These are phyloP conservation scores for Parachlorella kessleri DNA, from an alignment of 139 green algal species.

Conservation along the genomic window DNA sequence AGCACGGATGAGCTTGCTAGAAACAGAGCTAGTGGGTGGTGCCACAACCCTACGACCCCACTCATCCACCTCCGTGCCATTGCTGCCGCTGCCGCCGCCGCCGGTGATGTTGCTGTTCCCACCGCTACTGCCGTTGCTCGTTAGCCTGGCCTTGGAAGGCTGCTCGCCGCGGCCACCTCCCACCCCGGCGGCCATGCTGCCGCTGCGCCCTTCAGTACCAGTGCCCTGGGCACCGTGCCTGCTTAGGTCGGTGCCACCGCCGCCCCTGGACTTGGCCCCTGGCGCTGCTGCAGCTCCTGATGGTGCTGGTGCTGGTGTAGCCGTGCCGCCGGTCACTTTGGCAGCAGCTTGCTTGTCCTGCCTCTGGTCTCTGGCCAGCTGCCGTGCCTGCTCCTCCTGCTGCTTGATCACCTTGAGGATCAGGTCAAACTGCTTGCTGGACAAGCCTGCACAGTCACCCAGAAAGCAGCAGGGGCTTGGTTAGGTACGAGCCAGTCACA, in stretches of 20 bases:
- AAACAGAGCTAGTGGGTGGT: too few species aligned
- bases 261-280: not conserved
- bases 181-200: not conserved
- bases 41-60: conserved; percentile 13
- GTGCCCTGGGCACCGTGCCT: not conserved
- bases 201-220: not conserved
- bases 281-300: not conserved
- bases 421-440: conserved; percentile 54
- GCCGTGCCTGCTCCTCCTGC: conserved; percentile 5
- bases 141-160: not conserved
- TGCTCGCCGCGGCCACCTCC: not conserved
- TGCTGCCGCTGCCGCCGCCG: too few species aligned
- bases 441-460: conserved; percentile 14
- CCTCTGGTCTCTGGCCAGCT: too few species aligned
- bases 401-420: conserved; percentile 38
- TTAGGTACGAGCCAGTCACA: too few species aligned
- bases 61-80: not conserved
- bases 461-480: too few species aligned
- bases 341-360: not conserved
- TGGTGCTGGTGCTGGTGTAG: not conserved
- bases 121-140: not conserved
- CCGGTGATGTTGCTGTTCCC: too few species aligned
- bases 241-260: not conserved
- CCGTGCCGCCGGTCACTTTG: not conserved
- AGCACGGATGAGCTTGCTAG: too few species aligned